Evolutionary conservation across 2,329 filamentous ascomycete genomes (phyloP), one percentile per base, ranked within the genome.

Genomic region (Hysterium pulicare): DNA sequence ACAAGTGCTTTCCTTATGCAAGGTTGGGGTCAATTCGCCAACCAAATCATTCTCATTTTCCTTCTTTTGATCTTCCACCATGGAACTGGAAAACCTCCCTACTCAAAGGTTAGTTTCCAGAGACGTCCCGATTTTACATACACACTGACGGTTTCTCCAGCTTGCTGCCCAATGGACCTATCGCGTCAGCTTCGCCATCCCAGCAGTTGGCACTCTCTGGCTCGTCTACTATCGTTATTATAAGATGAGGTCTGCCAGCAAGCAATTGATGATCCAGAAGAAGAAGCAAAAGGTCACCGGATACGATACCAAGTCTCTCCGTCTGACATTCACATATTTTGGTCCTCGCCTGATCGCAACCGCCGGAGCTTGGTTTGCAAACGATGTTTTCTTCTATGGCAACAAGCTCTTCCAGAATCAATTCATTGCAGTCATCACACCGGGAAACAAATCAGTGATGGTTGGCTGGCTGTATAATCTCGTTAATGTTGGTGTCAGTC

Each of bases 381-480:
- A 97, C 69, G 91, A 97, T 62, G 86, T 97, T 53, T 96, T 97
- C 78, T 97, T 97, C 76, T 97, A 97, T 74, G 91, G 91, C 57
- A 96, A 95, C 84, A 96, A 95, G 78, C 84, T 96, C 41, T 96
- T 96, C 79, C 90, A 95, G 72, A 81, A 79, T 49, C 81, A 91
- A 64, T 96, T 96, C 72, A 95, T 96, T 71, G 74, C 73, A 23
- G 86, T 93, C 61, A 84, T 96, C 54, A 86, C 83, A 41, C 77
- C 82, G 40, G 70, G 78, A 51, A 79, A 81, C 50, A 70, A 74
- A 26, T 89, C 86, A 6, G 80, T 96, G 64, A 86, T 95, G 81
- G 84, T 83, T 24, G 84, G 79, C 47, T 97, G 91, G 91, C 75
- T 88, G 35, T 97, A 90, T 84, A 95, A 93, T 71, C 70, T 97